Conservation (phyloP, 192 early-diverging fungal species). For the Jimgerdemannia lactiflua region DNA sequence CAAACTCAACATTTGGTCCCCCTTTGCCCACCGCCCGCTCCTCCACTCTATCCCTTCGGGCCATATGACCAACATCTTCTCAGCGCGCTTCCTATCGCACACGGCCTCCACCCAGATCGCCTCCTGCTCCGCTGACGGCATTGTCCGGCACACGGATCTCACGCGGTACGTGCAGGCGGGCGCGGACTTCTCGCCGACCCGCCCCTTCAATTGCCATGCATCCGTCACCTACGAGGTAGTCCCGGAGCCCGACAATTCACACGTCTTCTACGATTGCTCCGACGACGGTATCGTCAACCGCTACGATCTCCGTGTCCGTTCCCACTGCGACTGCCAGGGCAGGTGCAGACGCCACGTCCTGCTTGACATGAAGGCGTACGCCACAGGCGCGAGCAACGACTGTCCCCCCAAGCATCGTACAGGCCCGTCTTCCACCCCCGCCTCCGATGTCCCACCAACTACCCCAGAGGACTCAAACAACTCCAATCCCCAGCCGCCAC, state of each 20-base stretch:
- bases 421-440: background rate
- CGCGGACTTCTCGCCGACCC: constrained; percentile 11
- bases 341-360: constrained; percentile 33
- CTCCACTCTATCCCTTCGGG: constrained; percentile 46
- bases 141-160: constrained; percentile 54
- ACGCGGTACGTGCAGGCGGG: constrained; percentile 17
- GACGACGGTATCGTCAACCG: constrained; percentile 44
- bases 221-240: constrained; percentile 46
- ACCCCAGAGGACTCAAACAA: too few relatives aligned
- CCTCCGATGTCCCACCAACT: constrained; percentile 12
- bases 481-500: too few relatives aligned
- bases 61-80: constrained; percentile 67
- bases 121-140: constrained; percentile 57
- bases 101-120: constrained; percentile 50
- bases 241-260: constrained; percentile 34
- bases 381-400: too few relatives aligned
- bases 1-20: constrained; percentile 41
- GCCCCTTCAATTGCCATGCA: constrained; percentile 38
- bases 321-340: constrained; percentile 27
- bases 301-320: constrained; percentile 38
- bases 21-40: constrained; percentile 28
- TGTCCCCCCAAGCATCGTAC: too few relatives aligned
- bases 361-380: constrained; percentile 32
- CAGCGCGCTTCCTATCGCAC: constrained; percentile 52
- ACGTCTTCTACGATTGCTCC: constrained; percentile 45